Conservation (phyloP, 2,329 filamentous ascomycete genomes). For the Talaromyces sp. region DNA sequence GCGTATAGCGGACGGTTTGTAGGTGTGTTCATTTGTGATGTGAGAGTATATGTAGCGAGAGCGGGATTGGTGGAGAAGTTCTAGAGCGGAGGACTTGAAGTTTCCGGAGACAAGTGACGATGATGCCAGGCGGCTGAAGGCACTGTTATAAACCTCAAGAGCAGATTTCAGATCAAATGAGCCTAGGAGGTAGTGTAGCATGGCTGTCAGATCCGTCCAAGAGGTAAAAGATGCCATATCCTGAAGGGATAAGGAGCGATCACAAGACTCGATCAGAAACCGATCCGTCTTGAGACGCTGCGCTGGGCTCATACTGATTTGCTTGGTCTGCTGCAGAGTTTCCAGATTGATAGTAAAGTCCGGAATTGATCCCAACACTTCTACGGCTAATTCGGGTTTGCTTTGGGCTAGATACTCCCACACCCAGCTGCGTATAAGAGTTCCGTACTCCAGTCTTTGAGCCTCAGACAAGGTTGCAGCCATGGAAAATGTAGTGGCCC, state of each 20-base stretch:
- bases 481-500: constrained; percentile 66
- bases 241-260: constrained; percentile 56
- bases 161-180: constrained; percentile 35
- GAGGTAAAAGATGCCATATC: constrained; percentile 52
- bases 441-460: constrained; percentile 39
- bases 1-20: constrained; percentile 66
- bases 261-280: constrained; percentile 54
- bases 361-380: constrained; percentile 43
- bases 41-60: constrained; percentile 67
- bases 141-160: constrained; percentile 43
- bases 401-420: constrained; percentile 63
- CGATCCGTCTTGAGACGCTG: constrained; percentile 40
- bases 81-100: constrained; percentile 38
- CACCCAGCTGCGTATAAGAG: constrained; percentile 62
- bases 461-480: constrained; percentile 40
- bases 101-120: constrained; percentile 38
- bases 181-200: constrained; percentile 66
- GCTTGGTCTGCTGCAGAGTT: constrained; percentile 24
- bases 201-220: constrained; percentile 61
- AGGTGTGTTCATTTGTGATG: constrained; percentile 60
- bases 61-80: constrained; percentile 68
- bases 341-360: constrained; percentile 36
- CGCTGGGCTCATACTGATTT: constrained; percentile 30
- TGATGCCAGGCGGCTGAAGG: constrained; percentile 45
- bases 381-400: constrained; percentile 37